Percentiles rank a stretch among this genome's conserved stretches.
Evolutionary conservation across 2,329 filamentous ascomycete genomes (phyloP).

Genomic region (Incumbomyces delicatus): DNA sequence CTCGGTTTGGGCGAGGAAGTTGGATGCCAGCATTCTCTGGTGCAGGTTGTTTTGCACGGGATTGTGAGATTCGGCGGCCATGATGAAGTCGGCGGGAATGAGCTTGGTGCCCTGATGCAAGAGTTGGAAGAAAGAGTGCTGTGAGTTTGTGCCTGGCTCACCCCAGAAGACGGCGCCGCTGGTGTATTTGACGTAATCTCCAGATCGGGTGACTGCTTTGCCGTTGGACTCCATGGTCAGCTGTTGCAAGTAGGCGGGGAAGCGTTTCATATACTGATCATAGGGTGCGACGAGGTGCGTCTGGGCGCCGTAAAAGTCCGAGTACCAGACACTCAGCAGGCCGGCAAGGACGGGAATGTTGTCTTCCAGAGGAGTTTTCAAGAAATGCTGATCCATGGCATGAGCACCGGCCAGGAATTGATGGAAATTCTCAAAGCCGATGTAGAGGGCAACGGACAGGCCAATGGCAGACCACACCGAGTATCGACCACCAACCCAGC

Average conservation of each 20-base stretch:
- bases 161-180: conserved; percentile 94
- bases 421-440: conserved; percentile 96
- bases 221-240: conserved; percentile 99
- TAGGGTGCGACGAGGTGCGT: conserved; percentile 96
- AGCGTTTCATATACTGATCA: conserved; percentile 97
- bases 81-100: conserved; percentile 95
- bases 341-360: conserved; percentile 92
- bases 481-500: conserved; percentile 97
- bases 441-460: conserved; percentile 84
- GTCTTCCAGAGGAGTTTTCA: conserved; percentile 75
- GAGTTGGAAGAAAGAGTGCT: conserved; percentile 99
- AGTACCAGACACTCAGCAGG: conserved; percentile 95
- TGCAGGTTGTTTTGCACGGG: conserved; percentile 84
- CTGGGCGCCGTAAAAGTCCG: conserved; percentile 96
- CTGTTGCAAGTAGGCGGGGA: conserved; percentile 98
- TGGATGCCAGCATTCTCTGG: conserved; percentile 56
- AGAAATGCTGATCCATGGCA: conserved; percentile 98
- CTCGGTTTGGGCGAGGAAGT: conserved; percentile 42
- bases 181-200: conserved; percentile 89
- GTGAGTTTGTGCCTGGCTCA: conserved; percentile 96
- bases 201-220: conserved; percentile 85
- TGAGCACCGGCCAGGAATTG: conserved; percentile 90
- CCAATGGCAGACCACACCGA: conserved; percentile 99
- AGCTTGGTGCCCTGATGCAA: conserved; percentile 98
- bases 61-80: conserved; percentile 95